Evolutionary conservation across 2,329 filamentous ascomycete species (phyloP), one percentile per base, ranked within the genome.

Genomic region (Fusarium napiforme): DNA sequence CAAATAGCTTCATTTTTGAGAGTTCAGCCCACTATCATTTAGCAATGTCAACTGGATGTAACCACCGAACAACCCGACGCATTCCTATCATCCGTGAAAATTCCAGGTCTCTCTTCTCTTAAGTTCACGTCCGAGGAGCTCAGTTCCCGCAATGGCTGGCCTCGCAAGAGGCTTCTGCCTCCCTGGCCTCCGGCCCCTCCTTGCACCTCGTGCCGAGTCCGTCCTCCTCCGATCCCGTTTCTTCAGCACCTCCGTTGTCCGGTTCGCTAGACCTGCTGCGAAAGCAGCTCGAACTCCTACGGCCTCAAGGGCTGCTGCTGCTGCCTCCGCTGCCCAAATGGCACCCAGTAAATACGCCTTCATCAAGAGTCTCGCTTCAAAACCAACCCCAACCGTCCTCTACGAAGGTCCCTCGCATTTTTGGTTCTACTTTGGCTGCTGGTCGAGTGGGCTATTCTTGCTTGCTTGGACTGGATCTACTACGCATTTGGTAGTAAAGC

Each of bases 391-490:
- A 9, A 90, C 91, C 12, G 81, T 88, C 7, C 84, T 94, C 47
- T 94, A 93, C 83, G 85, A 91, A 76, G 87, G 88, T 3, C 89
- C 90, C 19, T 90, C 90, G 2, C 91, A 93, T 76, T 87, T 87
- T 64, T 85, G 86, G 81, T 92, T 91, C 80, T 86, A 92, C 70
- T 78, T 88, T 73, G 87, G 88, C 50, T 89, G 89, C 78, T 91
- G 91, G 80, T 80, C 83, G 19, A 86, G 88, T 32, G 87, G 87
- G 5, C 68, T 85, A 28, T 87, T 77, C 12, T 79, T 84, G 36
- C 67, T 84, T 23, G 64, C 74, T 2, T 84, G 82, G 82, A 81
- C 82, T 9, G 73, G 67, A 15, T 65, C 83, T 56, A 83, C 82
- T 21, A 81, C 79, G 14, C 80, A 79, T 14, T 65, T 75, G 32